Base-by-base conservation (phyloP, 371 early-diverging fungal genomes). In the Amoeboradix gromovi region DNA sequence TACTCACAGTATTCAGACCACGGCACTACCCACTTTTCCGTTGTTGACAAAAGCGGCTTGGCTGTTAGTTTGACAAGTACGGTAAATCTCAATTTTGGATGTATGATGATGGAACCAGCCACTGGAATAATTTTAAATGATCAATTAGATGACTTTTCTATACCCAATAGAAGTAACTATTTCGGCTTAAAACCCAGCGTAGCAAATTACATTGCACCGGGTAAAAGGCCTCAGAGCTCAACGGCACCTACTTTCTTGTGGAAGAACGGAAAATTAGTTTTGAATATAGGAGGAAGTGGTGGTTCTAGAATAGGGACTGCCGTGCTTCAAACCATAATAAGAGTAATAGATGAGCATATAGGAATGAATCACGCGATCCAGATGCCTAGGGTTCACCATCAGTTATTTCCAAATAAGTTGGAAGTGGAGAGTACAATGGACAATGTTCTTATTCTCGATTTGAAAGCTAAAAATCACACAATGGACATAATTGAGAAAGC, bases 71-170 rank as follows among this genome's bases (percentile, higher is more conserved):
- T 96, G 69, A 98, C 96, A 0, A 87, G 89, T n/a, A 94, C 99
- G 67, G 82, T 95, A n/a, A 95, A 99, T 78, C 77, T 94, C 22
- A 74, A 86, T 28, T 98, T 95, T 80, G 99, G 99, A 0, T 86
- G 94, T 1, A 86, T 85, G 48, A 73, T 97, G 27, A 83, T 98
- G 85, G 93, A 97, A 75, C 84, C 84, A 0, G 77, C 71, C 22
- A 92, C 97, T 0, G 99, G 99, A n/a, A 82, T 99, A 30, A 86
- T 99, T 31, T 79, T 98, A 31, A 99, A 99, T 78, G 84, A 98
- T 75, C 85, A 95, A 74, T 94, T 98, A 87, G 97, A 98, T 75
- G 98, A 99, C 74, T 99, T 98, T 74, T 87, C 88, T 67, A 89
- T 90, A 29, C 92, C 92, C 30, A 86, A 86, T 66, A 73, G 76